phyloP scores from a whole-genome alignment of 75 land plant species.

The Pseudotsuga menziesii region DNA sequence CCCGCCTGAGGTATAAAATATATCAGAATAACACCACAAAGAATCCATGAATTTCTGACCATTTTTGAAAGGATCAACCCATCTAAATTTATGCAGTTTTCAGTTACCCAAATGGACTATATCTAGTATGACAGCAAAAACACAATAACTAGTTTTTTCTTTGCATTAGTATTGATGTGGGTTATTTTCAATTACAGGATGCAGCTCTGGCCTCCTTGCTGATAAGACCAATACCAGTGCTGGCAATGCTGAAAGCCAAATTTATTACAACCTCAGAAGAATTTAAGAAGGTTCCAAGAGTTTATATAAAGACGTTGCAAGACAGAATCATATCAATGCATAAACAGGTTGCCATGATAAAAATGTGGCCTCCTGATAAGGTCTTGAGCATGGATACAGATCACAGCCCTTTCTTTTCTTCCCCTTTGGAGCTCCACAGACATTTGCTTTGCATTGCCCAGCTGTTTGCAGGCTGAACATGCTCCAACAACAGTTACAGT shows the following conservation, averaged over 20 bases:
- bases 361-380: slow-evolving; percentile 12
- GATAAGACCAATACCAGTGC: slow-evolving; percentile 21
- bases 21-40: not conserved
- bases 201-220: slow-evolving; percentile 20
- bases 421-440: slow-evolving; percentile 9
- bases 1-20: slow-evolving; percentile 8
- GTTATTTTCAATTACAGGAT: slow-evolving; percentile 14
- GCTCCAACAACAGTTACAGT: too few species aligned
- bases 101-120: too few species aligned
- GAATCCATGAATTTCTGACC: not conserved
- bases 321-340: slow-evolving; percentile 16
- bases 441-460: slow-evolving; percentile 1
- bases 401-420: slow-evolving; percentile 37
- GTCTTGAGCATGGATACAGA: slow-evolving; percentile 21
- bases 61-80: too few species aligned
- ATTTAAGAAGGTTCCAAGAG: slow-evolving; percentile 18
- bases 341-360: slow-evolving; percentile 13
- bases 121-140: too few species aligned
- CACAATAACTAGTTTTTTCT: not conserved
- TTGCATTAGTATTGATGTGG: not conserved
- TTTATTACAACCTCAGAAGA: slow-evolving; percentile 2
- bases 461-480: not conserved
- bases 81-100: too few species aligned
- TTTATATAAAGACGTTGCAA: slow-evolving; percentile 26
- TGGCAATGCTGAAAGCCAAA: slow-evolving; percentile 11